Base-by-base conservation (phyloP, 768 basidiomycete species). In the Termitomyces sp. region DNA sequence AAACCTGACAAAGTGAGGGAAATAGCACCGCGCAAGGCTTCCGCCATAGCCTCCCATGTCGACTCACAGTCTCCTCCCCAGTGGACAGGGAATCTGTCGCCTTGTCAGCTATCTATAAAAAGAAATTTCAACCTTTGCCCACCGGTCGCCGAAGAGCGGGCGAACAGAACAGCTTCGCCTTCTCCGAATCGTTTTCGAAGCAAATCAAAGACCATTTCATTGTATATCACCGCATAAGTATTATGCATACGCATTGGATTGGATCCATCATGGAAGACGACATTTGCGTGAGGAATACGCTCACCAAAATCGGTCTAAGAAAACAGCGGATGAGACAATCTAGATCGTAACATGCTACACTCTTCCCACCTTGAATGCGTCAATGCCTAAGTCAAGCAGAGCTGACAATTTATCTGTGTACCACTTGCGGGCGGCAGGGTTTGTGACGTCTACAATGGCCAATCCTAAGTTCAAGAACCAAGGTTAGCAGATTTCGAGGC, bases 1-100 rank as follows among this genome's bases (percentile, higher is more conserved):
- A 88, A 91, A 1, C 88, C 87, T 32, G 86, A 87, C 5, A 78
- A 58, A 1, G 85, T 85, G 54, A 90, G 69, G 40, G 84, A 85
- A n/a, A 91, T 70, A 18, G 76, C 75, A 10, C 88, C 88, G 5
- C 87, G 77, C 53, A 89, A 70, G 1, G 86, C 81, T 69, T 91
- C 87, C 0, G 85, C 85, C 87, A 91, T 90, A 4, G 86, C 88
- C 66, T 87, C 86, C 72, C 81, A 89, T 1, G 86, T 87, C 6
- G 85, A 85, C 65, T 88, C 87, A 69, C 87, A 88, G 60, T 90
- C 87, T 2, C 88, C 87, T 50, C 85, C 84, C 86, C 86, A 86
- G 65, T 87, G 85, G 64, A 73, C 68, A 16, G 74, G 71, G 64
- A 74, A 76, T 30, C 76, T 78, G 53, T 12, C 40, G 10, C 22